A percentile compares a stretch with the other conserved stretches of the same genome.
phyloP scores from a whole-genome alignment of 306 rosid genomes.

The Carpinus viminea region DNA sequence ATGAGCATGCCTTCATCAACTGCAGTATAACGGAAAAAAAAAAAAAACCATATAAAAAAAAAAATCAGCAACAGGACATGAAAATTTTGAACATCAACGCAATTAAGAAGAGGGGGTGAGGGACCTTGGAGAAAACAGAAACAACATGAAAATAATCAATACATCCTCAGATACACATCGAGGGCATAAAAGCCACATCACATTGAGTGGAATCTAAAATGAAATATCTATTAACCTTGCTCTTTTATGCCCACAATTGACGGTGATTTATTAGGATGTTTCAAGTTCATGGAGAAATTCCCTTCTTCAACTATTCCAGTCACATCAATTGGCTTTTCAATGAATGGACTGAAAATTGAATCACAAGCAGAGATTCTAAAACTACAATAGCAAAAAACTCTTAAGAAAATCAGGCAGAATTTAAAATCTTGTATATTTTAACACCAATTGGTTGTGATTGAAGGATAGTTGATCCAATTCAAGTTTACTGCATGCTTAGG shows the following conservation, averaged over 20 bases:
- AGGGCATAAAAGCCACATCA: neutral
- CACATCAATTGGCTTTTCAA: neutral
- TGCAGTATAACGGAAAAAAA: constrained; percentile 24
- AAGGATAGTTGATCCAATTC: neutral
- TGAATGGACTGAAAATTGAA: neutral
- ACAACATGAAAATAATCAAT: neutral
- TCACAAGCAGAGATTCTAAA: neutral
- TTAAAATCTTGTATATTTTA: neutral
- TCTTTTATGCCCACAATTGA: neutral
- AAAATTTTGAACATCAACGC: neutral
- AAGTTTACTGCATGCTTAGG: neutral
- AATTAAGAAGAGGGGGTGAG: neutral
- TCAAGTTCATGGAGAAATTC: neutral
- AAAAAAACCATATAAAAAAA: neutral
- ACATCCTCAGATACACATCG: neutral
- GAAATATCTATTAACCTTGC: neutral
- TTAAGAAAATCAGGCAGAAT: neutral
- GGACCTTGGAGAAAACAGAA: neutral
- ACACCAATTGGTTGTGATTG: neutral
- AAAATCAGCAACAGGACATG: neutral
- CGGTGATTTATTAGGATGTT: neutral
- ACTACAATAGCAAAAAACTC: neutral
- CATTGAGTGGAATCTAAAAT: neutral
- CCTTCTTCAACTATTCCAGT: neutral
- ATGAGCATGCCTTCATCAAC: constrained; percentile 90